Evolutionary conservation across 169 alveolate species (phyloP), one percentile per base, ranked within the genome.

Genomic region (Cryptosporidium viatorum): DNA sequence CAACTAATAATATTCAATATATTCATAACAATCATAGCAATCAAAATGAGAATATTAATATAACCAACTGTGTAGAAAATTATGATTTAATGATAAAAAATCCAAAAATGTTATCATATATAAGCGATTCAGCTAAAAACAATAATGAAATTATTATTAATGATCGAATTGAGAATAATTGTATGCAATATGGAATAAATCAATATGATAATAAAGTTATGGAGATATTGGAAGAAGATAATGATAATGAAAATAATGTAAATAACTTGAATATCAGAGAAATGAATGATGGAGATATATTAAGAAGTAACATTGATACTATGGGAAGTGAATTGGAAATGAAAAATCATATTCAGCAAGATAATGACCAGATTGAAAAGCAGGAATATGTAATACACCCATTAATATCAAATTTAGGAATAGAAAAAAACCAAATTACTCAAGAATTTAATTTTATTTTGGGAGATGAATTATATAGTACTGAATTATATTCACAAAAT

Each of bases 351-450:
- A 9, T n/a, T n/a, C 16, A 55, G 21, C 29, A 55, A 55, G 7
- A n/a, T 26, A 55, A 26, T 9, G 21, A 0, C 37, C 29, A n/a
- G 35, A 37, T 65, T 65, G 45, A 65, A 65, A n/a, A 37, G 29
- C 52, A 37, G 10, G 71, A 70, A 2, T 70, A 29, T 45, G 84
- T 70, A 45, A 70, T 70, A 29, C 84, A 70, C 12, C 84, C 84
- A 45, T 18, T 70, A 23, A 45, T 70, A 70, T 16, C 84, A 23
- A 70, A 41, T 70, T 70, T 70, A 70, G 71, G 31, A 10, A 70
- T 48, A 7, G 84, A 70, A n/a, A 45, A 41, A 23, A 29, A 45
- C n/a, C 65, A 43, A 35, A 16, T n/a, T 18, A 4, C 37, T 43
- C 37, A 18, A 9, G 62, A 70, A 29, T n/a, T 29, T 16, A 45